Percentiles rank a stretch among this genome's conserved stretches.
Conservation (phyloP, 352 stramenopile genomes). For the Globisporangium carolinianum region DNA sequence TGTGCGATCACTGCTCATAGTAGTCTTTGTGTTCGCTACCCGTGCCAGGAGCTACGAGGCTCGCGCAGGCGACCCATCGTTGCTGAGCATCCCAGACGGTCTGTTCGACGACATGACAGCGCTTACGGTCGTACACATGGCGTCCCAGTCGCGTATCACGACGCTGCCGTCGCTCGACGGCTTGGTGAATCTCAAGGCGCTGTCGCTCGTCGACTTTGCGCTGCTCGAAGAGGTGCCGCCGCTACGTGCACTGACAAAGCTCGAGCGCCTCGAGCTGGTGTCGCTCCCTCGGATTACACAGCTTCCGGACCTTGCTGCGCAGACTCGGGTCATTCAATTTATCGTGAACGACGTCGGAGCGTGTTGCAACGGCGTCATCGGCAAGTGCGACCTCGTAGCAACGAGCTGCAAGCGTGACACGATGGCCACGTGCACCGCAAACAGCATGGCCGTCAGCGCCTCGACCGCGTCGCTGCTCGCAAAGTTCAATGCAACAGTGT, state of each 20-base stretch:
- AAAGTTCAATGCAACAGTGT: constrained; percentile 2
- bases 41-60: constrained; percentile 20
- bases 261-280: constrained; percentile 20
- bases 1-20: not conserved
- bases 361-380: constrained; percentile 30
- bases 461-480: not conserved
- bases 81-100: constrained; percentile 16
- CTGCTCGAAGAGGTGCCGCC: constrained; percentile 16
- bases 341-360: constrained; percentile 11
- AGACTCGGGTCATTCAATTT: constrained; percentile 15
- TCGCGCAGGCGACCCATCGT: constrained; percentile 1
- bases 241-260: constrained; percentile 11
- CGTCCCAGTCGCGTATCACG: constrained; percentile 13
- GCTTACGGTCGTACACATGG: constrained; percentile 29
- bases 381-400: constrained; percentile 17
- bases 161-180: constrained; percentile 24
- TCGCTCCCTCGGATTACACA: constrained; percentile 12
- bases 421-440: constrained; percentile 1
- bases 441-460: not conserved
- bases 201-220: constrained; percentile 20
- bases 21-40: not conserved
- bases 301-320: constrained; percentile 16
- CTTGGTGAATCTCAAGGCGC: constrained; percentile 20
- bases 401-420: not conserved
- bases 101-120: constrained; percentile 27